Conservation (phyloP, 2,329 filamentous ascomycete genomes). For the Macrophomina phaseolina region DNA sequence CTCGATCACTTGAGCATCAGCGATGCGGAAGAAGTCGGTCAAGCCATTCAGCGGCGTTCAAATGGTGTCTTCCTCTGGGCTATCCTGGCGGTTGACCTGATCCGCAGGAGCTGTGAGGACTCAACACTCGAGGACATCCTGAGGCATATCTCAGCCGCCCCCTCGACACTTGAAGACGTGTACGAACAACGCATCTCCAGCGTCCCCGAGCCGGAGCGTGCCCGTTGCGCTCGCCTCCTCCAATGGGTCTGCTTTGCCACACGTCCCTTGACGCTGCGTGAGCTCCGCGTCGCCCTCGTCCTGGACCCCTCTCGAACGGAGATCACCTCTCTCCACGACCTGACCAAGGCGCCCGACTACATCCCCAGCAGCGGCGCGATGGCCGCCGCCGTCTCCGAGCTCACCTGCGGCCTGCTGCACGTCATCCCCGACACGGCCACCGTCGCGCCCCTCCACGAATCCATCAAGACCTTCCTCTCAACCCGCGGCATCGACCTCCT, state of each 20-base stretch:
- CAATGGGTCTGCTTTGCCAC: constrained; percentile 15
- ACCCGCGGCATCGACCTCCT: not conserved
- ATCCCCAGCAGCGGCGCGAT: not conserved
- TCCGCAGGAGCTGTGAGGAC: not conserved
- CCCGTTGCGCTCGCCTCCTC: not conserved
- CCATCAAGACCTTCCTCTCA: not conserved
- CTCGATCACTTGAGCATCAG: not conserved
- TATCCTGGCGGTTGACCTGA: not conserved
- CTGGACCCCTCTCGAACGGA: not conserved
- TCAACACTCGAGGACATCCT: not conserved
- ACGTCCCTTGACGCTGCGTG: not conserved
- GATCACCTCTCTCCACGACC: not conserved
- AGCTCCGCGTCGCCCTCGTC: constrained; percentile 4
- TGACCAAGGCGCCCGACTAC: constrained; percentile 4
- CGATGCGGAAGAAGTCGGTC: not conserved
- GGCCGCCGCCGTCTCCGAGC: not conserved
- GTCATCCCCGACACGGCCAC: not conserved
- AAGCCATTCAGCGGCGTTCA: not conserved
- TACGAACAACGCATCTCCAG: not conserved
- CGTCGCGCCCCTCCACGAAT: not conserved
- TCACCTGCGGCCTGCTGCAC: not conserved
- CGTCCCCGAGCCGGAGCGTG: not conserved
- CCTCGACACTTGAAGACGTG: not conserved
- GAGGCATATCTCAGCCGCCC: not conserved
- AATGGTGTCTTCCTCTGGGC: constrained; percentile 7